Base-by-base conservation (phyloP, 2,329 filamentous ascomycete species). In the Aspergillus sp. region DNA sequence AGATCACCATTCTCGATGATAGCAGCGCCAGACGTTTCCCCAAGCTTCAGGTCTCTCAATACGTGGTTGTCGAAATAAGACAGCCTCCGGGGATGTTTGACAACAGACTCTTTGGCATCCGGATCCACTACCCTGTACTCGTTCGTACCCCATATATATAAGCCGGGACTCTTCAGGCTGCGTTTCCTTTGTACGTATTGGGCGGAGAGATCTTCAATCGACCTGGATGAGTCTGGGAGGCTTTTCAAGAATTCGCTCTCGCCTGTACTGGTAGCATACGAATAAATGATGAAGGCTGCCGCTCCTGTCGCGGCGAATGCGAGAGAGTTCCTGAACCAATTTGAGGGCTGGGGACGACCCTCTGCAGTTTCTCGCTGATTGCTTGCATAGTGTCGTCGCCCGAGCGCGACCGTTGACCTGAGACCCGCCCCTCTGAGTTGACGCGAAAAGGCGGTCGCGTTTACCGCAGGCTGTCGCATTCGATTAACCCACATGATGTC, bases 101-200 rank as follows among this genome's bases (percentile, higher is more conserved):
- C 81, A 61, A 88, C 83, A 30, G 80, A 78, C 54, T 96, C 92
- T 51, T 88, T 83, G 8, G 89, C 93, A 61, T 89, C 87, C 1
- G 93, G 92, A 42, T 93, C 92, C 39, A 90, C 90, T n/a, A 96
- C 93, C 65, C 84, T 84, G 59, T 92, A 91, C 15, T 80, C 79
- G 68, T 99, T 99, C 17, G 89, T 91, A 0, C 95, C 95, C 93
- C 95, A 99, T 5, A 89, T 86, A 75, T 96, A 98, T 0, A 98
- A 89, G 2, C 93, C 95, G 0, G 95, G 93, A 59, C 90, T 87
- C 74, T 86, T 85, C 80, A 86, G 83, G 74, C 90, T 96, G 70
- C 85, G 86, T 77, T 90, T 91, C 58, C 96, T 89, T 77, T 97
- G 93, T 5, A 91, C 77, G 75, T 96, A 91, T 72, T 96, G 91